Percentiles rank a stretch among this genome's conserved stretches.
phyloP scores from a whole-genome alignment of 495 filamentous ascomycete species.

The Neurospora hispaniola region DNA sequence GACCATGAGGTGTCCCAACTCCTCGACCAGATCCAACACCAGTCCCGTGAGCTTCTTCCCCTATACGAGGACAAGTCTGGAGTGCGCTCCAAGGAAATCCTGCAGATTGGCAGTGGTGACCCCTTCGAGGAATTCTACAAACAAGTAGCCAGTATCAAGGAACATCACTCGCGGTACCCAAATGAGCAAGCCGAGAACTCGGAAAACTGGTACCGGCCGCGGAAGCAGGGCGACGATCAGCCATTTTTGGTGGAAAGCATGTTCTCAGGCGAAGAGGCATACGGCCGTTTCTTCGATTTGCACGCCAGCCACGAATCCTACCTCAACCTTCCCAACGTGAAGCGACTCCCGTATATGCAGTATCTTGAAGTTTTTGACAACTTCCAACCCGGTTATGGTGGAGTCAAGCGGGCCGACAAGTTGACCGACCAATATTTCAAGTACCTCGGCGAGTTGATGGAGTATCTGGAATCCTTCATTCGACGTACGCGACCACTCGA shows the following conservation, averaged over 20 bases:
- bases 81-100: slow-evolving; percentile 63
- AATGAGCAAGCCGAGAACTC: slow-evolving; percentile 94
- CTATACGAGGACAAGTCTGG: slow-evolving; percentile 76
- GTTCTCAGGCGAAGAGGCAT: slow-evolving; percentile 93
- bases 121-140: slow-evolving; percentile 89
- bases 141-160: slow-evolving; percentile 67
- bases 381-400: slow-evolving; percentile 61
- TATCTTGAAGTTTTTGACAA: slow-evolving; percentile 83
- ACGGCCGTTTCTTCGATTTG: slow-evolving; percentile 82
- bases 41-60: slow-evolving; percentile 68
- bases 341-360: slow-evolving; percentile 77
- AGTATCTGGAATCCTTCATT: slow-evolving; percentile 80
- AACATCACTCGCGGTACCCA: slow-evolving; percentile 82
- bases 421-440: slow-evolving; percentile 82
- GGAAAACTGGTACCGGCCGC: slow-evolving; percentile 79
- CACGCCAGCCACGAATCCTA: slow-evolving; percentile 76
- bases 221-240: slow-evolving; percentile 42
- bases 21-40: slow-evolving; percentile 71
- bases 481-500: slow-evolving; percentile 70
- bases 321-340: slow-evolving; percentile 75
- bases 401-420: slow-evolving; percentile 69
- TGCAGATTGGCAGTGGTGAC: slow-evolving; percentile 75
- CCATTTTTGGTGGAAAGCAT: slow-evolving; percentile 74
- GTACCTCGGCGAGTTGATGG: slow-evolving; percentile 69
- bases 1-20: slow-evolving; percentile 90